Evolutionary conservation across 768 basidiomycete genomes (phyloP), one percentile per base, ranked within the genome.

Genomic region (Termitomyces sp.): DNA sequence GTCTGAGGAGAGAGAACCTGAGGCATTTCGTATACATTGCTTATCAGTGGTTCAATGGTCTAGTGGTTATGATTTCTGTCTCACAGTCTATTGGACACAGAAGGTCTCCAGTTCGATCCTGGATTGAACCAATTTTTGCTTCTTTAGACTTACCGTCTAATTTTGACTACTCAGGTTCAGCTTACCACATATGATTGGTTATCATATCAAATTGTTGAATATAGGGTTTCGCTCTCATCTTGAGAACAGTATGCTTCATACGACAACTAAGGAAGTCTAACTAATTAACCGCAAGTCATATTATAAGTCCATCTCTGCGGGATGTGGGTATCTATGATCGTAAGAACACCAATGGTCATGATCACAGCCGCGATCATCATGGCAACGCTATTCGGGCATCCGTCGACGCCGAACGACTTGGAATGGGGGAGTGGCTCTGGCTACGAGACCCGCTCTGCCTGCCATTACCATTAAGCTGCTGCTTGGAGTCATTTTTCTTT

Each of bases 341-440:
- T 43, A 60, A 60, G 55, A 59, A 42, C 15, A 54, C 15, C 31
- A 8, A 32, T 49, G 12, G 11, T 12, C 20, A 12, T 31, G 11
- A 14, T 31, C 7, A 31, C 17, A 3, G 32, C 48, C 48, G 34
- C 32, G 2, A 34, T 50, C 50, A 57, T 63, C 57, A 65, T 51
- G 61, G 37, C 25, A 59, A 46, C 40, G 61, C 58, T 64, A 66
- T 66, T 59, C 60, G 60, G 7, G 43, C 63, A 48, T 68, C 67
- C 20, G 59, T 60, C 32, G 66, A 64, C 32, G 51, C 46, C 50
- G 65, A 31, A 45, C 63, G 65, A 45, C 66, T 66, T 12, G 71
- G 73, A 57, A 71, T 69, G 6, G 85, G 86, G 25, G 86, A 86
- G 71, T 75, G 76, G 67, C 79, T 85, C 70, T 78, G 78, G 73